Evolutionary conservation across 768 basidiomycete genomes (phyloP), one percentile per base, ranked within the genome.

Genomic region (Naganishia friedmannii): DNA sequence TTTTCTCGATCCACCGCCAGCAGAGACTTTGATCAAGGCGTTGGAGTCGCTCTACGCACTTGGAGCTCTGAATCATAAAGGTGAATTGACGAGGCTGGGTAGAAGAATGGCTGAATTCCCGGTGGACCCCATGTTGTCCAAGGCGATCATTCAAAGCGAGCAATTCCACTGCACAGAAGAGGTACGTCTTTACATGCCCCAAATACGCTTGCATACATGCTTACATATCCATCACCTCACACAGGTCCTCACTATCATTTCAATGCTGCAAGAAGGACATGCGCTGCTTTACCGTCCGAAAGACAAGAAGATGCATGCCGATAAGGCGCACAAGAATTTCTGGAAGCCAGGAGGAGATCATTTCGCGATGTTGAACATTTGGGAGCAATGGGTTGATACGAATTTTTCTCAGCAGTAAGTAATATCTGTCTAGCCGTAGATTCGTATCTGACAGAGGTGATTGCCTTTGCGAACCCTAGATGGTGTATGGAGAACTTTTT

Each of bases 321-420:
- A 99, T 77, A 93, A 97, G 83, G 96, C 96, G 4, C 87, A 95
- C 68, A 91, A 95, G 81, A 98, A 97, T 79, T 99, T 99, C 78
- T 88, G 94, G 69, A 92, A 92, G 58, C 84, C 91, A 0, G 95
- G 96, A 32, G 96, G 96, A 28, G 96, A 99, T 77, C 96, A 98
- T 82, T 99, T 98, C 79, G 98, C 95, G 7, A 82, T 99, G 28
- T 85, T 99, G 31, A 98, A 98, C 79, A 92, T 98, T 15, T 98
- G 93, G 90, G 94, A 97, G 79, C 94, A 97, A 77, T 99, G 96
- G 96, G 91, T 91, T 23, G 96, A 99, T 73, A 92, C 94, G 28
- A 93, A 93, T 77, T 98, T 93, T 78, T 94, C 92, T 26, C 92
- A 97, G 78, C 92, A 94, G 76, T 96, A 76, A 67, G 75, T 72